A percentile compares a stretch with the other conserved stretches of the same genome.
Conservation (phyloP, 2,329 filamentous ascomycete species). For the Falciphora oryzae region DNA sequence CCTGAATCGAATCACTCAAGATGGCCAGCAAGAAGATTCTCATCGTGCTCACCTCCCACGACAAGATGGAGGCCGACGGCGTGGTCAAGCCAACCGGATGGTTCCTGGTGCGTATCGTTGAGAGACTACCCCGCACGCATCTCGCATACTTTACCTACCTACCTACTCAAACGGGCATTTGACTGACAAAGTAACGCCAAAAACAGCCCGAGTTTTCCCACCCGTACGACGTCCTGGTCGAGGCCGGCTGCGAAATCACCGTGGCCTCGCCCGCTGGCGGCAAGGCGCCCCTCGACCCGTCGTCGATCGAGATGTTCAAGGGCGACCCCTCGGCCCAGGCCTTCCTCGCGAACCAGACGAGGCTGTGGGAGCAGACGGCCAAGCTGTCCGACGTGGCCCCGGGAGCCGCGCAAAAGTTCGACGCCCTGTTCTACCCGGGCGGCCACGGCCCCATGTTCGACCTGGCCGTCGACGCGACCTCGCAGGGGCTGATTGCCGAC, state of each 20-base stretch:
- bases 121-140: neutral
- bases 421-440: constrained; percentile 31
- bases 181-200: neutral
- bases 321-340: constrained; percentile 43
- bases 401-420: constrained; percentile 23
- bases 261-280: constrained; percentile 60
- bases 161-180: neutral
- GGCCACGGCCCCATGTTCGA: constrained; percentile 64
- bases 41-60: constrained; percentile 63
- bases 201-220: constrained; percentile 57
- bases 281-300: constrained; percentile 54
- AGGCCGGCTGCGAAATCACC: constrained; percentile 46
- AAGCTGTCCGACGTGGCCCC: constrained; percentile 48
- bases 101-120: constrained; percentile 49
- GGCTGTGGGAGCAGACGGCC: constrained; percentile 58
- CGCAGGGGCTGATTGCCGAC: constrained; percentile 54
- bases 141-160: neutral
- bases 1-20: neutral
- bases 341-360: constrained; percentile 51
- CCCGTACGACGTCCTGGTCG: constrained; percentile 51
- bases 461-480: constrained; percentile 50
- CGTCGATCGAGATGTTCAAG: constrained; percentile 49
- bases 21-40: constrained; percentile 49
- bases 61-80: constrained; percentile 32
- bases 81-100: constrained; percentile 57